Conservation (phyloP, 805 yeast species). For the Saccharomycopsis synnaedendra region DNA sequence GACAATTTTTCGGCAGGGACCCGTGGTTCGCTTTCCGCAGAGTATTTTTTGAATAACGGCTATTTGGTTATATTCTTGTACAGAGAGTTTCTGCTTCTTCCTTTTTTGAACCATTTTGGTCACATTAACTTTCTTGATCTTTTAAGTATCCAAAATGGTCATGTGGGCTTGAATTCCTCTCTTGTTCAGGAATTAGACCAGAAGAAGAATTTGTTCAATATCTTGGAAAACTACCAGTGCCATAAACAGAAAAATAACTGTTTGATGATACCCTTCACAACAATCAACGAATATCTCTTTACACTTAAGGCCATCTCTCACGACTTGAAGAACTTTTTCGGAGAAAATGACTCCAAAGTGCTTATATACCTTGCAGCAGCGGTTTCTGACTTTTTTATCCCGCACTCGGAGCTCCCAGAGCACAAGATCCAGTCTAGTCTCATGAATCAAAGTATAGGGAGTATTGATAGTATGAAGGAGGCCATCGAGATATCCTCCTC, state of each 20-base stretch:
- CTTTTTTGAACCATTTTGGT: constrained; percentile 83
- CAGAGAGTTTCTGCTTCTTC: constrained; percentile 83
- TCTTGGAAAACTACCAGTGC: constrained; percentile 20
- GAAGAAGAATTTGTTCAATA: not conserved
- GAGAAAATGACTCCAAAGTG: constrained; percentile 35
- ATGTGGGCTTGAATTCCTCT: not conserved
- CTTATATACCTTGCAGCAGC: constrained; percentile 93
- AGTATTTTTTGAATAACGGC: constrained; percentile 71
- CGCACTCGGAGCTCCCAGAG: constrained; percentile 73
- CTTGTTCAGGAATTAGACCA: constrained; percentile 1
- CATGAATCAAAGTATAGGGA: not conserved
- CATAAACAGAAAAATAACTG: constrained; percentile 42
- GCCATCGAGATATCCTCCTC: constrained; percentile 6
- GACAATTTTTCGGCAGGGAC: constrained; percentile 98
- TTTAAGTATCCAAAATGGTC: not conserved
- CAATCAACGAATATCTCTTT: constrained; percentile 88
- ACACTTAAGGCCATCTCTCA: constrained; percentile 62
- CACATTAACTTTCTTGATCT: constrained; percentile 82
- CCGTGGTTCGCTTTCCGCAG: constrained; percentile 94
- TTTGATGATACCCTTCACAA: constrained; percentile 80
- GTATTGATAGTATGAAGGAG: not conserved
- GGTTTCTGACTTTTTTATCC: constrained; percentile 91
- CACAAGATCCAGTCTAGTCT: constrained; percentile 70
- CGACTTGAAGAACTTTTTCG: constrained; percentile 34
- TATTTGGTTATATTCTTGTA: constrained; percentile 91